A percentile compares a stretch with the other conserved stretches of the same genome.
Conservation (phyloP, 2,329 filamentous ascomycete species). For the Geosmithia putterillii region DNA sequence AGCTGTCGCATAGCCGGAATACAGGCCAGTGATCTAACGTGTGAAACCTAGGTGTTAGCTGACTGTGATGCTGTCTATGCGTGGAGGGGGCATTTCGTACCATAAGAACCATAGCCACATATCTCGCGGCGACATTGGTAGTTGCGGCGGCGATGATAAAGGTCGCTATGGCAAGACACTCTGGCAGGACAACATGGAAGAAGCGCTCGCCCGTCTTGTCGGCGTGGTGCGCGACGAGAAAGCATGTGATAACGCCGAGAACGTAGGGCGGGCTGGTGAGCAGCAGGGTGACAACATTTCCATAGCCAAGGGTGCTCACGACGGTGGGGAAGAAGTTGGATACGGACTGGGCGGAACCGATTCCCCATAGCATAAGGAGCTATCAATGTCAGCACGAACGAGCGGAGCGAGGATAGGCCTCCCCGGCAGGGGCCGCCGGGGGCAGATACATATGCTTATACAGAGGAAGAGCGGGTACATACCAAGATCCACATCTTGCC, state of each 20-base stretch:
- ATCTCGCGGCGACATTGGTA: constrained; percentile 45
- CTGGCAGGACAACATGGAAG: constrained; percentile 51
- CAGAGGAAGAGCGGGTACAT: constrained; percentile 46
- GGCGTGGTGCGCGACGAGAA: constrained; percentile 56
- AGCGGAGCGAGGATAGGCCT: too few relatives aligned
- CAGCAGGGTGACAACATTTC: constrained; percentile 9
- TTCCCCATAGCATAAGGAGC: constrained; percentile 5
- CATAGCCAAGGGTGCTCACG: constrained; percentile 9
- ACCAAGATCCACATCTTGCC: constrained; percentile 49
- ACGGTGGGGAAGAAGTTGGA: constrained; percentile 13
- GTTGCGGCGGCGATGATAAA: constrained; percentile 60
- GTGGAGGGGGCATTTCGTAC: neutral
- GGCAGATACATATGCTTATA: constrained; percentile 11
- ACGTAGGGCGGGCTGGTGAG: constrained; percentile 11
- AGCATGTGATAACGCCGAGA: constrained; percentile 29
- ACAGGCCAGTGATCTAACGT: constrained; percentile 2
- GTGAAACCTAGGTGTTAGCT: neutral
- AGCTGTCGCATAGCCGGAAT: constrained; percentile 21
- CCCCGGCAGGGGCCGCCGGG: too few relatives aligned
- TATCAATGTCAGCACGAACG: constrained; percentile 1
- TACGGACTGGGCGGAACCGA: constrained; percentile 3
- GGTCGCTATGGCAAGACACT: constrained; percentile 46
- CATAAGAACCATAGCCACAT: constrained; percentile 62
- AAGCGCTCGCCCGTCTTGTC: constrained; percentile 61
- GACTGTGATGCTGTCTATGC: neutral